Percentiles rank a stretch among this genome's conserved stretches.
phyloP scores from a whole-genome alignment of 805 yeast species.

The Candida tammaniensis region DNA sequence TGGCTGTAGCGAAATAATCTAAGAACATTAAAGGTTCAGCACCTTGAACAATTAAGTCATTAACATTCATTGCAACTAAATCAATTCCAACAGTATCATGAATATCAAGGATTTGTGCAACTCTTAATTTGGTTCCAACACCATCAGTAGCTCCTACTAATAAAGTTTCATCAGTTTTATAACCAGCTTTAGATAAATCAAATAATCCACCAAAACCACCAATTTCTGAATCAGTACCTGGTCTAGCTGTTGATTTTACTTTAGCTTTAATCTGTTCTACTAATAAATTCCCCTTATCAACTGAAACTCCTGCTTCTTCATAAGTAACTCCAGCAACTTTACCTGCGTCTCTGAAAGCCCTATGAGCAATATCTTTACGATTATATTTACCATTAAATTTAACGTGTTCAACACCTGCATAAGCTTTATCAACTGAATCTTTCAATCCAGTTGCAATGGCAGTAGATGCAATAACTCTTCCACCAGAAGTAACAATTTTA shows the following conservation, averaged over 20 bases:
- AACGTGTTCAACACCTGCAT: slow-evolving; percentile 77
- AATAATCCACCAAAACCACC: slow-evolving; percentile 99
- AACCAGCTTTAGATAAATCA: slow-evolving; percentile 87
- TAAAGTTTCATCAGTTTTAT: slow-evolving; percentile 70
- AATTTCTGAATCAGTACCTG: slow-evolving; percentile 96
- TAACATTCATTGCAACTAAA: slow-evolving; percentile 98
- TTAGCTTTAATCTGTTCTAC: slow-evolving; percentile 87
- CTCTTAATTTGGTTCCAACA: slow-evolving; percentile 94
- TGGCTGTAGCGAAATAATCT: slow-evolving; percentile 95
- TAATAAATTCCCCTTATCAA: slow-evolving; percentile 87
- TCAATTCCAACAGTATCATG: slow-evolving; percentile 99
- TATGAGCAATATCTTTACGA: slow-evolving; percentile 93
- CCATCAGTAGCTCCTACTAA: slow-evolving; percentile 99
- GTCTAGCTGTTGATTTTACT: slow-evolving; percentile 89
- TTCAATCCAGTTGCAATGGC: slow-evolving; percentile 75
- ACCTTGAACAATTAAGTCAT: slow-evolving; percentile 97
- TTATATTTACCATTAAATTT: slow-evolving; percentile 72
- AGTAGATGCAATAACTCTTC: slow-evolving; percentile 94
- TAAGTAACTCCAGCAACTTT: slow-evolving; percentile 60
- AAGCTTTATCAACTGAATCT: slow-evolving; percentile 83
- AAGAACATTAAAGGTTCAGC: slow-evolving; percentile 95
- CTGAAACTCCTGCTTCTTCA: slow-evolving; percentile 96
- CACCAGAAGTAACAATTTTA: slow-evolving; percentile 81
- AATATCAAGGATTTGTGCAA: slow-evolving; percentile 84
- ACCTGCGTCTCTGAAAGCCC: slow-evolving; percentile 72